Percentiles rank a stretch among this genome's conserved stretches.
Evolutionary conservation across 2,329 filamentous ascomycete genomes (phyloP).

Genomic region (Penicillium hordei): DNA sequence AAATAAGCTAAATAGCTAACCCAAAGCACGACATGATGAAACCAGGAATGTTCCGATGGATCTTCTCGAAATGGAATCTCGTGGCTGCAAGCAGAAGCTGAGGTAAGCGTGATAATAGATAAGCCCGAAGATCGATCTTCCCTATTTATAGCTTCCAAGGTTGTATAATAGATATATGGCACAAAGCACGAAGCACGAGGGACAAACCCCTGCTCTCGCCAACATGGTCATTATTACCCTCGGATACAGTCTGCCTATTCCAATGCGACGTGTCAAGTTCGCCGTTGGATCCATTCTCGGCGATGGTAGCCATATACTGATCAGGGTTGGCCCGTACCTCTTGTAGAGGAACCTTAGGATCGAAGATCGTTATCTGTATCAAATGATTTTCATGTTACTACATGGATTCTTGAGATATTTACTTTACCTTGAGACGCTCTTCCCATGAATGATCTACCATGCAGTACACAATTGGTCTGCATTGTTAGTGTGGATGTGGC

Average conservation of each 20-base stretch:
- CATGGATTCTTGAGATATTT: too few species aligned
- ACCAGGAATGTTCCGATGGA: background rate
- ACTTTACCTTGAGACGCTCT: too few species aligned
- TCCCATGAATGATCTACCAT: conserved; percentile 9
- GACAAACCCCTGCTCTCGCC: conserved; percentile 36
- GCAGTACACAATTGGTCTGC: conserved; percentile 59
- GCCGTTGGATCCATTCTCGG: too few species aligned
- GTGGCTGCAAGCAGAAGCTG: conserved; percentile 30
- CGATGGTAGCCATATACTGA: too few species aligned
- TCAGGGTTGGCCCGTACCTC: too few species aligned
- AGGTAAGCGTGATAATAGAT: conserved; percentile 22
- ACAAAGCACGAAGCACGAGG: too few species aligned
- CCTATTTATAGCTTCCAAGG: background rate
- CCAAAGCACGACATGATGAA: background rate
- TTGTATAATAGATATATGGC: conserved; percentile 42
- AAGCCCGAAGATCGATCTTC: background rate
- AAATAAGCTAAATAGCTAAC: background rate
- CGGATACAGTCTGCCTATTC: too few species aligned
- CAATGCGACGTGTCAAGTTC: too few species aligned
- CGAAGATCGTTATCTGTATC: too few species aligned
- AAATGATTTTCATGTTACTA: too few species aligned
- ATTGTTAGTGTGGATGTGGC: conserved; percentile 58
- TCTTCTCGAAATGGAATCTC: conserved; percentile 20
- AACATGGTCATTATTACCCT: background rate
- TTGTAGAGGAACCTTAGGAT: too few species aligned